Conservation (phyloP, 306 rosid species). For the Pyrus betulifolia region DNA sequence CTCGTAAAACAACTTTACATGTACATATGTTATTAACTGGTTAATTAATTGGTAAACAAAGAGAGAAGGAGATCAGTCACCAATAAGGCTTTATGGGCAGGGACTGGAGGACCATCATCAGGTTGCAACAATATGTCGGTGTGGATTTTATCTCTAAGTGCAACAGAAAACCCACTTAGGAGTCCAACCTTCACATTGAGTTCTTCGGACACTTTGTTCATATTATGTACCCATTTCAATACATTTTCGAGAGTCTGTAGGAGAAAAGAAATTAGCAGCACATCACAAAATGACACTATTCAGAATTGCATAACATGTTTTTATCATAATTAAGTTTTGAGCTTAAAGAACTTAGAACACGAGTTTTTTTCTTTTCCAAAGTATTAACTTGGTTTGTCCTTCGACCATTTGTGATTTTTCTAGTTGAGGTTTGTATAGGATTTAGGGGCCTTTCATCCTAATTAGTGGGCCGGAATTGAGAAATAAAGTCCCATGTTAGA, state of each 20-base stretch:
- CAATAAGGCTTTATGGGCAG: slow-evolving; percentile 64
- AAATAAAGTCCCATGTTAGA: background rate
- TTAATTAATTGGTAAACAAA: no score
- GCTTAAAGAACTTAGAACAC: no score
- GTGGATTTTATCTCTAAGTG: slow-evolving; percentile 52
- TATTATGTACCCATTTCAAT: slow-evolving; percentile 29
- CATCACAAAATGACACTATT: background rate
- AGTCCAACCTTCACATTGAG: slow-evolving; percentile 40
- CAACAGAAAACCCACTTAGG: slow-evolving; percentile 39
- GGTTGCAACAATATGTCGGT: slow-evolving; percentile 54
- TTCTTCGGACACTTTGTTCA: slow-evolving; percentile 24
- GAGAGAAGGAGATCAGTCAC: slow-evolving; percentile 7
- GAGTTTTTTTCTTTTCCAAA: no score
- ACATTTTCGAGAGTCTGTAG: slow-evolving; percentile 44
- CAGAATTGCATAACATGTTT: background rate
- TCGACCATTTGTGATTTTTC: background rate
- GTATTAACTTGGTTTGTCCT: background rate
- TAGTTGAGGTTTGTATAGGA: no score
- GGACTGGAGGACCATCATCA: slow-evolving; percentile 39
- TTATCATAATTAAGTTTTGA: no score
- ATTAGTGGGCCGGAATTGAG: background rate
- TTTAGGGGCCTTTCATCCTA: background rate
- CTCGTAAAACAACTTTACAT: background rate
- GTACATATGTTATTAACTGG: no score
- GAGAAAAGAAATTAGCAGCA: background rate